Evolutionary conservation across 768 basidiomycete species (phyloP).

Genomic region (Hortiboletus flavorubellus): DNA sequence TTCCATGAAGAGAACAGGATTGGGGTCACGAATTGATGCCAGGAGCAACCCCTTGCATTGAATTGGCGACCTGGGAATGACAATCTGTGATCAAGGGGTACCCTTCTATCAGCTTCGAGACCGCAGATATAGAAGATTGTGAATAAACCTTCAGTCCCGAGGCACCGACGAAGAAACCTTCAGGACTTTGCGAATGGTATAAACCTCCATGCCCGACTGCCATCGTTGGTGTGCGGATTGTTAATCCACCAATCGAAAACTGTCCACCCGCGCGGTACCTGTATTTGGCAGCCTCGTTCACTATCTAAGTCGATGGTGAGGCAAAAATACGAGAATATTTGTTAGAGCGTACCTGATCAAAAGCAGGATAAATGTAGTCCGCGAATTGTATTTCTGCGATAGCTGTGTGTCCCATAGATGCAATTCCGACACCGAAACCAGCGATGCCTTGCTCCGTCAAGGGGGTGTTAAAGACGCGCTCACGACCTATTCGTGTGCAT

Average conservation of each 20-base stretch:
- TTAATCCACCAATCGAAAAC: constrained; percentile 79
- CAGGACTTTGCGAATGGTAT: constrained; percentile 94
- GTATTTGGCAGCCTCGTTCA: constrained; percentile 94
- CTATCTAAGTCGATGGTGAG: constrained; percentile 50
- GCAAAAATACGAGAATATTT: background rate
- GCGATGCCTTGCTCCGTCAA: constrained; percentile 92
- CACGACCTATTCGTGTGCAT: constrained; percentile 52
- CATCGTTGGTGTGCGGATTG: constrained; percentile 85
- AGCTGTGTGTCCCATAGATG: constrained; percentile 90
- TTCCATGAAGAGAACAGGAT: constrained; percentile 95
- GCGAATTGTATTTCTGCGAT: constrained; percentile 93
- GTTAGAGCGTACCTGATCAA: constrained; percentile 70
- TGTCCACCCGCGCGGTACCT: constrained; percentile 86
- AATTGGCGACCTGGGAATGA: constrained; percentile 92
- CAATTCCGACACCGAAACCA: constrained; percentile 90
- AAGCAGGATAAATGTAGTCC: constrained; percentile 91
- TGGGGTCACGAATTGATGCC: constrained; percentile 85
- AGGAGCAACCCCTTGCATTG: constrained; percentile 94
- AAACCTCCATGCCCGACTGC: constrained; percentile 90
- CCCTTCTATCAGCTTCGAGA: background rate
- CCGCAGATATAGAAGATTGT: background rate
- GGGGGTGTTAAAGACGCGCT: constrained; percentile 95
- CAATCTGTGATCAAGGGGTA: constrained; percentile 40
- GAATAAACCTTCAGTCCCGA: constrained; percentile 74
- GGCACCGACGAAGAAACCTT: constrained; percentile 92